These are phyloP conservation scores for Rhodomyrtus tomentosa DNA, from an alignment of 345 rosid species.

Conservation along the genomic window DNA sequence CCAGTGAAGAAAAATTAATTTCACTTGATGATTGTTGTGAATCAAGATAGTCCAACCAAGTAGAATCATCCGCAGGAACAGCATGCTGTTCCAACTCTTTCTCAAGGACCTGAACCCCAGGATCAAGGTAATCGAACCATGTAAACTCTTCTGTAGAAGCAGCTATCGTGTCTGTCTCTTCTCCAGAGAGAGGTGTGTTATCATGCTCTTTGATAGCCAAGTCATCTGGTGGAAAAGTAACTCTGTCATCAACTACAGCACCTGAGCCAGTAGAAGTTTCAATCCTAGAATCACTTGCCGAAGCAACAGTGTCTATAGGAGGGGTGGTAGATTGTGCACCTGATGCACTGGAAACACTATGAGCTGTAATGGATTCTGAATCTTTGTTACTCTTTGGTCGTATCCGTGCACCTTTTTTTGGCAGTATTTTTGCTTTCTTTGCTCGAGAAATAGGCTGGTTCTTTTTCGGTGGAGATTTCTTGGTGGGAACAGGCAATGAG, in stretches of 20 bases:
- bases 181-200: constrained; percentile 19
- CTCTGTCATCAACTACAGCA: constrained; percentile 8
- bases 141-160: constrained; percentile 12
- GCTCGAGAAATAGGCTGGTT: constrained; percentile 37
- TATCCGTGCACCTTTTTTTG: constrained; percentile 39
- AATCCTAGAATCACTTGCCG: constrained; percentile 14
- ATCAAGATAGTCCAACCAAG: constrained; percentile 21
- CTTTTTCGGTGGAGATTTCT: constrained; percentile 58
- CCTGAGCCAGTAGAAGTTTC: constrained; percentile 10
- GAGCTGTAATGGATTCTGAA: constrained; percentile 17
- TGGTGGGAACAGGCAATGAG: constrained; percentile 81
- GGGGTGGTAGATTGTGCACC: constrained; percentile 1
- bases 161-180: constrained; percentile 13
- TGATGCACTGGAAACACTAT: background rate
- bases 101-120: constrained; percentile 13
- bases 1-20: background rate
- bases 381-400: constrained; percentile 37
- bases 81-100: constrained; percentile 1
- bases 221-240: constrained; percentile 15
- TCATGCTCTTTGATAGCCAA: constrained; percentile 12
- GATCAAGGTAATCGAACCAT: constrained; percentile 42
- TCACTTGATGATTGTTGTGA: constrained; percentile 9
- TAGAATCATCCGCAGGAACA: background rate
- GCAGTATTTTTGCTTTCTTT: constrained; percentile 63
- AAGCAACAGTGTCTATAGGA: constrained; percentile 7